Conservation (phyloP, 2,329 filamentous ascomycete species). For the Exophiala bonariae region DNA sequence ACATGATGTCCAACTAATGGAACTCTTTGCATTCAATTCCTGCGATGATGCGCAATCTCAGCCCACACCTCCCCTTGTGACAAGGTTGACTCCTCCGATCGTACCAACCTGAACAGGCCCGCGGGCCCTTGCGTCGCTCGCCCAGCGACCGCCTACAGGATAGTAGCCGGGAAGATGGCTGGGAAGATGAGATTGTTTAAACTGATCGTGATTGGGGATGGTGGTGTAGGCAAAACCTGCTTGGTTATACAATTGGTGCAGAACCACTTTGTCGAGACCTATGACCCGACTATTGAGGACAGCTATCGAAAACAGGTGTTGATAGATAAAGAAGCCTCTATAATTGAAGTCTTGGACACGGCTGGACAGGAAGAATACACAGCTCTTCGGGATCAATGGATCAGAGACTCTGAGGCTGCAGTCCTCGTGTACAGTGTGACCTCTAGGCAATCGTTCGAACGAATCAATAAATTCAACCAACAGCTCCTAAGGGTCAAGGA, state of each 20-base stretch:
- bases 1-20: too few species aligned
- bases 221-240: conserved; percentile 84
- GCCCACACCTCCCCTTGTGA: too few species aligned
- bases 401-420: conserved; percentile 93
- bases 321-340: conserved; percentile 91
- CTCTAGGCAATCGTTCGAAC: conserved; percentile 90
- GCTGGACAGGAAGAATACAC: conserved; percentile 98
- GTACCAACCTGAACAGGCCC: too few species aligned
- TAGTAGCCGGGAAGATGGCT: conserved; percentile 70
- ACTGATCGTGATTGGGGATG: conserved; percentile 90
- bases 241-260: conserved; percentile 40
- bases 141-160: too few species aligned
- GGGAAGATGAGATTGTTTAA: conserved; percentile 96
- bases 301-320: conserved; percentile 70
- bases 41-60: too few species aligned
- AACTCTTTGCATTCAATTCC: too few species aligned
- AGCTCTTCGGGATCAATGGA: conserved; percentile 94
- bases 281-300: conserved; percentile 67
- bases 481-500: conserved; percentile 81
- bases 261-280: conserved; percentile 95
- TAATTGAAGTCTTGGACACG: conserved; percentile 95
- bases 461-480: conserved; percentile 92
- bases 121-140: too few species aligned
- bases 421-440: conserved; percentile 98
- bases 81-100: too few species aligned